Base-by-base conservation (phyloP, 139 green algal genomes). In the Nannochloris sp. region DNA sequence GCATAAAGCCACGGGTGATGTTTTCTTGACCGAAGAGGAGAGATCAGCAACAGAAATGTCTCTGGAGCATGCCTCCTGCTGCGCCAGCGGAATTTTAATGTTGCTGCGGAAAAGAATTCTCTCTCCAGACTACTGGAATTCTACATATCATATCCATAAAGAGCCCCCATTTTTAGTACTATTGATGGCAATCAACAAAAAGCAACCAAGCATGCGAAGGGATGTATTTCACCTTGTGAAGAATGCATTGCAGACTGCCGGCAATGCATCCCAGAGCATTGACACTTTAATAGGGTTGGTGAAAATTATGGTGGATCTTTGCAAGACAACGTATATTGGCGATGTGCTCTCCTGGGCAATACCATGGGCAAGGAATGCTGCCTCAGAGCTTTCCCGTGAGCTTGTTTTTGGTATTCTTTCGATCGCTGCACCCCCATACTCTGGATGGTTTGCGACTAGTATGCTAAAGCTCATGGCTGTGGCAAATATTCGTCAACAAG, bases 341-440 rank as follows among this genome's bases (percentile, higher is more conserved):
- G 43, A 70, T 21, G 62, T 75, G 21, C 48, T 77, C 23, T 24
- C 23, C 11, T 75, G 66, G 60, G 70, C 49, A 3, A 48, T 73
- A 69, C 44, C 29, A 10, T 83, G 74, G 74, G 69, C 69, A 7
- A 23, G 25, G 4, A 44, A 65, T 10, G 74, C 66, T 44, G 73
- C 79, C 53, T 67, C 73, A 21, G 64, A 62, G 1, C 66, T 79
- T 15, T 63, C 81, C 43, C 62, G 70, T 14, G 59, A 75, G 56
- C 65, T 84, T 4, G 54, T 82, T 16, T 80, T 78, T 70, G 53
- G 58, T 12, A 43, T 61, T 5, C 70, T 84, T 34, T 62, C 54
- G 21, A 64, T 65, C 1, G 57, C 60, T 37, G 63, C 57, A 3
- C 78, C 78, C 7, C 78, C 78, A 18, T 84, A 83, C 61, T 81